These are phyloP conservation scores for Eudorina sp. DNA, from an alignment of 139 green algal genomes.

Conservation along the genomic window DNA sequence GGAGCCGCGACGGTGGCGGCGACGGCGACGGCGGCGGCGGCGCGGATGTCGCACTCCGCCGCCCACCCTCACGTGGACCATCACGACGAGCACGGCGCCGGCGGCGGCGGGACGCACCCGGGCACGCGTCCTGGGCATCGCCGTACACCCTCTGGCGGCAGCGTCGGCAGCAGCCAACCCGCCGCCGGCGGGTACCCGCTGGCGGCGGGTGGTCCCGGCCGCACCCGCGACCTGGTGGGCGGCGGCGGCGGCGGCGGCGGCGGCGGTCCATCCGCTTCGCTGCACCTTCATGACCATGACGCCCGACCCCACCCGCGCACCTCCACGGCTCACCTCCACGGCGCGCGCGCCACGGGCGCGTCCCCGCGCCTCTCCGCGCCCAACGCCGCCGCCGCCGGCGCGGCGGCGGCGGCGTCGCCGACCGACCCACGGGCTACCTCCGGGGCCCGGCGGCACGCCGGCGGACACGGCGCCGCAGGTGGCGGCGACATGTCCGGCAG, in stretches of 20 bases:
- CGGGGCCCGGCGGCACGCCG: neutral
- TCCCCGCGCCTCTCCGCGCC: slow-evolving; percentile 1
- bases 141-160: slow-evolving; percentile 8
- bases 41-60: neutral
- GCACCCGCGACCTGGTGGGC: no score
- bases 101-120: no score
- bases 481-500: neutral
- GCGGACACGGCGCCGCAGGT: neutral
- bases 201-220: no score
- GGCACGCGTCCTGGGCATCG: neutral
- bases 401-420: no score
- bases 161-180: neutral
- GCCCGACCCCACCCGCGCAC: neutral
- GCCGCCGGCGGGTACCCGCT: no score
- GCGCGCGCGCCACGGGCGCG: neutral
- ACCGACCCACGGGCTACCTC: neutral
- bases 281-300: neutral
- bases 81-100: neutral
- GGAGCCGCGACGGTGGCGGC: neutral
- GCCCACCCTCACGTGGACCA: neutral
- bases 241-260: no score
- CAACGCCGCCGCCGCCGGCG: neutral
- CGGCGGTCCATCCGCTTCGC: no score
- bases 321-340: no score
- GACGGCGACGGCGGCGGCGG: neutral